phyloP scores from a whole-genome alignment of 2,329 filamentous ascomycete species.

The Monosporascus sp. region DNA sequence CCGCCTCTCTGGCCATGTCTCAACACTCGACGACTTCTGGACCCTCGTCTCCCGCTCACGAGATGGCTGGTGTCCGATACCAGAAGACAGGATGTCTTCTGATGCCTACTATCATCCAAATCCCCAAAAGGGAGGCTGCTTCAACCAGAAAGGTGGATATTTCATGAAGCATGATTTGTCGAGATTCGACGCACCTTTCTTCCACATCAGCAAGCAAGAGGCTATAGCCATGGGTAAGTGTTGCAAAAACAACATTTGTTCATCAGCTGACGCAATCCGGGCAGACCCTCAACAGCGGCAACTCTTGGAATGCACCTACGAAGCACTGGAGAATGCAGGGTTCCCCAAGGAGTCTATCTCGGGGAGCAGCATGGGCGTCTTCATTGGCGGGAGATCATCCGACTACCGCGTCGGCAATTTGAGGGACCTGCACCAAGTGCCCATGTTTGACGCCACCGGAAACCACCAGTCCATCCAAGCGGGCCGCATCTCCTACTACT shows the following conservation, averaged over 20 bases:
- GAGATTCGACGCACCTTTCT: conserved; percentile 71
- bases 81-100: conserved; percentile 61
- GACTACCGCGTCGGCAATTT: conserved; percentile 15
- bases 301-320: conserved; percentile 69
- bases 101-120: conserved; percentile 62
- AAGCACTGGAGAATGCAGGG: conserved; percentile 73
- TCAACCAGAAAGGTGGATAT: conserved; percentile 64
- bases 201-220: conserved; percentile 78
- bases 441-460: conserved; percentile 16
- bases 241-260: background rate
- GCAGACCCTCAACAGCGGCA: conserved; percentile 73
- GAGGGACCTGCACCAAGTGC: conserved; percentile 12
- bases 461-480: conserved; percentile 12
- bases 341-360: conserved; percentile 31
- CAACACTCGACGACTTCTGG: conserved; percentile 59
- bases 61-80: conserved; percentile 60
- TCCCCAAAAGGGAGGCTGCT: conserved; percentile 63
- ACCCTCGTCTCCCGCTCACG: conserved; percentile 61
- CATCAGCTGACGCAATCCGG: conserved; percentile 34
- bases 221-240: conserved; percentile 39
- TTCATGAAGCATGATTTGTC: conserved; percentile 62
- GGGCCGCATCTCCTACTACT: conserved; percentile 15
- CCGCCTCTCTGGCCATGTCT: conserved; percentile 54
- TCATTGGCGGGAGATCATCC: conserved; percentile 15
- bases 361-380: conserved; percentile 12